Base-by-base conservation (phyloP, 2,329 filamentous ascomycete genomes). In the Fusarium temperatum region DNA sequence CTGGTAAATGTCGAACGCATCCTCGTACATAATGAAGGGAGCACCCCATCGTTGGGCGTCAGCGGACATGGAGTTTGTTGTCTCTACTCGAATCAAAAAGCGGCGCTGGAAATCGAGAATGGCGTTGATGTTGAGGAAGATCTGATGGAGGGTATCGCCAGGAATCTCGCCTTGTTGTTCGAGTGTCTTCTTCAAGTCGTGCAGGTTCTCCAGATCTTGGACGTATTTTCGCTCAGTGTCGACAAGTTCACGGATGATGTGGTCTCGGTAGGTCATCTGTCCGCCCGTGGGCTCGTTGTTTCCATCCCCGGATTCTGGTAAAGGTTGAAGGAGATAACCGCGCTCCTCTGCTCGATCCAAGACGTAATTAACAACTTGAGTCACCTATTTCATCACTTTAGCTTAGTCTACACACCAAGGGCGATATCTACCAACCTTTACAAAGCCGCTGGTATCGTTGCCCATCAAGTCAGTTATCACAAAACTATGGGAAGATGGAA, bases 171-270 rank as follows among this genome's bases (percentile, higher is more conserved):
- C 95, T 75, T 92, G 95, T 80, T 97, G 93, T 77, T 98, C 95
- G 63, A 98, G 87, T 30, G 92, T 90, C 83, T 94, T 96, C 84
- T 98, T 98, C 80, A 98, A 89, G 56, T 95, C 92, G 81, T 98
- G 95, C 41, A 99, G 83, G 76, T 98, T 96, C 81, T 98, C 96
- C 60, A 99, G 85, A 85, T 99, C 96, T 81, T 98, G 95, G 8
- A 98, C 96, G 78, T 99, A 99, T 83, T 98, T 98, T 72, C 96
- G 92, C 83, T 99, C 96, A 4, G 96, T 98, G 77, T 96, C 94
- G 63, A 99, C 93, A 53, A 99, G 85, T 83, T 99, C 96, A 79
- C 93, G 91, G 48, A 99, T 90, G 70, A 98, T 94, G 81, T 98
- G 93, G 78, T 98, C 94, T 75, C 95, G 87, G 75, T 92, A 91